Base-by-base conservation (phyloP, 768 basidiomycete species). In the Kwoniella dendrophila region DNA sequence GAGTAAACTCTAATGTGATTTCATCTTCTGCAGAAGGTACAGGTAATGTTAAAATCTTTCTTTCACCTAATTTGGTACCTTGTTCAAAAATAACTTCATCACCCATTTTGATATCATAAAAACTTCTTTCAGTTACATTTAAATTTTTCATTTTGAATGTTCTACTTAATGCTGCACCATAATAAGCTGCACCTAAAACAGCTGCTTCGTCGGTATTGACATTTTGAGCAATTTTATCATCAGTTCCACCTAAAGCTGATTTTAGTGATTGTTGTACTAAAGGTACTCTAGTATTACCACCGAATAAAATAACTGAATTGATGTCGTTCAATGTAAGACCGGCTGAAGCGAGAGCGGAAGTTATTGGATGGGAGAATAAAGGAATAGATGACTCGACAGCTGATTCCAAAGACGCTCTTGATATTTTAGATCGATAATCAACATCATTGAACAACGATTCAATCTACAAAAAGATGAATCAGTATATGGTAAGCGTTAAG, bases 171-270 rank as follows among this genome's bases (percentile, higher is more conserved):
- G 86, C 83, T 3, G 96, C 95, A 16, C 94, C 96, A 64, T 95
- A 87, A 50, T 96, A 86, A 0, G 90, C 95, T 24, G 95, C 93
- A 43, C 89, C 92, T 44, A 99, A 85, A 20, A 97, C 95, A 26
- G 89, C 90, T 0, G 92, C 90, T 80, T 99, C 96, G 75, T 98
- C 96, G 0, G 95, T 88, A 76, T 99, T 98, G 63, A 99, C 90
- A 69, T 97, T 98, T 73, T 88, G 83, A 4, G 95, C 91, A 59
- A 98, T 88, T 79, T 90, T 91, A 54, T 87, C 85, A 16, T 84
- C 88, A 63, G 77, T 88, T 85, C 88, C 87, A 75, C 92, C 92
- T 56, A 94, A 89, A 29, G 86, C 83, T 4, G 83, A 82, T 71
- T 85, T 87, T 59, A 99, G 82, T 8, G 90, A 90, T 18, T 86